Evolutionary conservation across 2,329 filamentous ascomycete genomes (phyloP).

Genomic region (Trichoderma arundinaceum): DNA sequence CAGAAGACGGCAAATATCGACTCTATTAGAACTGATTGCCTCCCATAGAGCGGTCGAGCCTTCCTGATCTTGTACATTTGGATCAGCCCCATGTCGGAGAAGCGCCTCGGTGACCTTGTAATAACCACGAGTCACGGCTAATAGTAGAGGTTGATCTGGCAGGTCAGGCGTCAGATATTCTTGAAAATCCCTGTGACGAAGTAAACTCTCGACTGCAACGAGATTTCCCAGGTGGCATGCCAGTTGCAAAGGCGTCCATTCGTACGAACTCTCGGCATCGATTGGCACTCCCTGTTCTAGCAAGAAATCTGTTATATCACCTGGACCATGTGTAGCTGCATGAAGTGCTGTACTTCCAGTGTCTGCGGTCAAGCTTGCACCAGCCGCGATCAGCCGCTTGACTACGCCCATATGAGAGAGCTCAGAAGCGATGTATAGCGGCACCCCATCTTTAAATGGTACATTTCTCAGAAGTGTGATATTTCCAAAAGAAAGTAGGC

Average conservation of each 20-base stretch:
- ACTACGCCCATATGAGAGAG: neutral
- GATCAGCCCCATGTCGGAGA: constrained; percentile 1
- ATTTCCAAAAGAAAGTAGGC: neutral
- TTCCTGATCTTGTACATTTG: neutral
- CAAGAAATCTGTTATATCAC: neutral
- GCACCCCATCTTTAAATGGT: neutral
- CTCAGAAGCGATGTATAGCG: neutral
- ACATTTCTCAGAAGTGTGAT: neutral
- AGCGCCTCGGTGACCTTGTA: neutral
- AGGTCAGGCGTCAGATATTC: neutral
- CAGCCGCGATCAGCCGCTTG: neutral
- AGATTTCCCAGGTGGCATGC: neutral
- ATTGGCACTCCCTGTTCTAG: neutral
- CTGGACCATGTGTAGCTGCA: neutral
- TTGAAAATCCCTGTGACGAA: neutral
- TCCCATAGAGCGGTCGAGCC: neutral
- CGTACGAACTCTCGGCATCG: neutral
- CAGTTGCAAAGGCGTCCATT: neutral
- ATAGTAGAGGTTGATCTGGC: neutral
- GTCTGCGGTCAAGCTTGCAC: neutral
- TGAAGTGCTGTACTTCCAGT: neutral
- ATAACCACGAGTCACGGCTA: neutral
- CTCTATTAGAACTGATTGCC: neutral
- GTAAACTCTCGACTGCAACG: neutral
- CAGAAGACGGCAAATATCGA: constrained; percentile 15